Base-by-base conservation (phyloP, 495 filamentous ascomycete genomes). In the Aspergillus ellipticus region DNA sequence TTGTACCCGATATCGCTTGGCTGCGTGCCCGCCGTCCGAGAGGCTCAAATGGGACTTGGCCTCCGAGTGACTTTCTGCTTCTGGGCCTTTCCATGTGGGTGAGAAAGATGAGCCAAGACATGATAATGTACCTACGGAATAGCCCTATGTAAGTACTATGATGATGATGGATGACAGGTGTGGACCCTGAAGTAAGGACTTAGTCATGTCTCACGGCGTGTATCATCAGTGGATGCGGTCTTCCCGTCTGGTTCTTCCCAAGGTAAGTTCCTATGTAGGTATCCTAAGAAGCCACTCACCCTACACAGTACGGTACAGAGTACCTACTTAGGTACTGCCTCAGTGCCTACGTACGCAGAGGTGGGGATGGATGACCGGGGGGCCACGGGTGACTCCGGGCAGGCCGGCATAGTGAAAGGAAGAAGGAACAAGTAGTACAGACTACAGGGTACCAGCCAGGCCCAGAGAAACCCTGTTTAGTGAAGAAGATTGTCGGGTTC, bases 161-260 rank as follows among this genome's bases (percentile, higher is more conserved):
- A 21, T 8, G 13, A 28, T 29, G 13, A 48, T 48, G 45, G 13
- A 48, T 48, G 45, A 48, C 45, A 48, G 45, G 45, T 48, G 45
- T 24, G 45, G 22, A 47, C 20, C 43, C 35, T 15, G 35, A n/a
- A 13, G 13, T 39, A 5, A 4, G 11, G 35, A 39, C n/a, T 39
- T 13, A 39, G 35, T 13, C 35, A 39, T 39, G 35, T 58, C 41
- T 20, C 42, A 53, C 26, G 24, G 11, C n/a, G 13, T 13, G 5
- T 39, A 39, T 15, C 35, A 4, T 39, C 4, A 4, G 10, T 39
- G n/a, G 35, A 39, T 39, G 35, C 35, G n/a, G 11, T n/a, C 3
- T 9, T n/a, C n/a, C n/a, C n/a, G n/a, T n/a, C n/a, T n/a, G n/a
- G n/a, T n/a, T n/a, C n/a, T n/a, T n/a, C n/a, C n/a, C n/a, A n/a